Percentiles rank a stretch among this genome's conserved stretches.
phyloP scores from a whole-genome alignment of 2,329 filamentous ascomycete genomes.

The Alternaria sp. region DNA sequence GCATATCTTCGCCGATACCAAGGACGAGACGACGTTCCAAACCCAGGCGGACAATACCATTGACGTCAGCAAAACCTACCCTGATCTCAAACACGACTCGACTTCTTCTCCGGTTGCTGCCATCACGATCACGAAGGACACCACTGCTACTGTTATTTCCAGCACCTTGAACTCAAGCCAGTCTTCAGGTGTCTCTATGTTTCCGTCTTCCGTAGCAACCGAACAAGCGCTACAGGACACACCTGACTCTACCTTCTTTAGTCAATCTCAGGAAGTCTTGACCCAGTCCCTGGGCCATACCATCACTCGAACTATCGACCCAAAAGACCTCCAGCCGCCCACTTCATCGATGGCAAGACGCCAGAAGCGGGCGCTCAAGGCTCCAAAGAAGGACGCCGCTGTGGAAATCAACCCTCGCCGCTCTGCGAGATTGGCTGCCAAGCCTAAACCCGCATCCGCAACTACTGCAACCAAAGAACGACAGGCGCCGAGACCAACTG shows the following conservation, averaged over 20 bases:
- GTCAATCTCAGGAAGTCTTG: neutral
- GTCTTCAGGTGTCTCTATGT: accelerated
- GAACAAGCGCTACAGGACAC: neutral
- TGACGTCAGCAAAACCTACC: no score
- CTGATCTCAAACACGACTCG: accelerated
- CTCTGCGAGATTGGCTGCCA: neutral
- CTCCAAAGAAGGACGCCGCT: neutral
- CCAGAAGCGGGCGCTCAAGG: neutral
- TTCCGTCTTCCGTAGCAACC: neutral
- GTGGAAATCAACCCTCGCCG: neutral
- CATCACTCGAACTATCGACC: neutral
- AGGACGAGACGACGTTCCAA: neutral
- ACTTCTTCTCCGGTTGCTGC: neutral
- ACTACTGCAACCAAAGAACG: neutral
- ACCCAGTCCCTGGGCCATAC: neutral
- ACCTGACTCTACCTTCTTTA: neutral
- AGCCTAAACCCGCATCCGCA: neutral
- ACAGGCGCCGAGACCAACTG: neutral
- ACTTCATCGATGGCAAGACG: neutral
- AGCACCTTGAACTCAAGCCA: neutral
- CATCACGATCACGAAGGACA: neutral
- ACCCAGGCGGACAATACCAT: neutral
- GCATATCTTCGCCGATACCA: neutral
- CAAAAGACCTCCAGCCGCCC: neutral
- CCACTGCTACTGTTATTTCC: neutral